Percentiles rank a stretch among this genome's conserved stretches.
Conservation (phyloP, 768 basidiomycete genomes). For the Auricularia sp. region DNA sequence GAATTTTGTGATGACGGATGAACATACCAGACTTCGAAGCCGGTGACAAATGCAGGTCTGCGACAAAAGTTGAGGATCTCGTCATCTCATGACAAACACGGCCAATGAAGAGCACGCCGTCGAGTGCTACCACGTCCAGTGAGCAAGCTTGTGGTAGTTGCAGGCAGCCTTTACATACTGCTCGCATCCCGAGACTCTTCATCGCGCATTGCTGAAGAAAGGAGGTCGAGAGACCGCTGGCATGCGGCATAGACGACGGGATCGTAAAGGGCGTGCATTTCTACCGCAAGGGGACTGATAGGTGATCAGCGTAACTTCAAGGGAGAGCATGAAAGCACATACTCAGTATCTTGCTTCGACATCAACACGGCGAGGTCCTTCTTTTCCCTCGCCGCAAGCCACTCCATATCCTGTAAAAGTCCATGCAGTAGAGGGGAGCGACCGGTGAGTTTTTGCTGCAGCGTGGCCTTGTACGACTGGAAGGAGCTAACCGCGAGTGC, state of each 20-base stretch:
- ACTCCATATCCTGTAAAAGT: conserved; percentile 49
- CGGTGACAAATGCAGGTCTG: neutral
- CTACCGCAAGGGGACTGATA: conserved; percentile 30
- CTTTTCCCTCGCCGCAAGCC: conserved; percentile 45
- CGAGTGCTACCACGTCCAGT: conserved; percentile 15
- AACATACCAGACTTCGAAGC: neutral
- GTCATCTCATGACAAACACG: conserved; percentile 34
- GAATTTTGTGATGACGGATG: neutral
- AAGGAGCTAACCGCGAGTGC: conserved; percentile 36
- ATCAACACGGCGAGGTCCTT: conserved; percentile 45
- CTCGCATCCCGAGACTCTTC: neutral
- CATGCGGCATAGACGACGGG: conserved; percentile 42
- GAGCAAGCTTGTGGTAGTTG: neutral
- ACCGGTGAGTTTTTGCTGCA: conserved; percentile 55
- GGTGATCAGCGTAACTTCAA: neutral
- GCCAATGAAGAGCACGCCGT: conserved; percentile 36
- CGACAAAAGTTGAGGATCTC: conserved; percentile 7
- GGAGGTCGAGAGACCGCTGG: conserved; percentile 27
- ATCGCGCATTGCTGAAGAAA: conserved; percentile 16
- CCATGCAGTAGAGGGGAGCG: conserved; percentile 53
- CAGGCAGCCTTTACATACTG: neutral
- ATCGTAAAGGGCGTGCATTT: conserved; percentile 36
- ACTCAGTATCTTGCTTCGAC: conserved; percentile 35
- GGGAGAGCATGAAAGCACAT: conserved; percentile 12
- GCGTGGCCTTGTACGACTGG: conserved; percentile 46